Evolutionary conservation across 2,329 filamentous ascomycete species (phyloP).

Genomic region (Cladophialophora carrionii): DNA sequence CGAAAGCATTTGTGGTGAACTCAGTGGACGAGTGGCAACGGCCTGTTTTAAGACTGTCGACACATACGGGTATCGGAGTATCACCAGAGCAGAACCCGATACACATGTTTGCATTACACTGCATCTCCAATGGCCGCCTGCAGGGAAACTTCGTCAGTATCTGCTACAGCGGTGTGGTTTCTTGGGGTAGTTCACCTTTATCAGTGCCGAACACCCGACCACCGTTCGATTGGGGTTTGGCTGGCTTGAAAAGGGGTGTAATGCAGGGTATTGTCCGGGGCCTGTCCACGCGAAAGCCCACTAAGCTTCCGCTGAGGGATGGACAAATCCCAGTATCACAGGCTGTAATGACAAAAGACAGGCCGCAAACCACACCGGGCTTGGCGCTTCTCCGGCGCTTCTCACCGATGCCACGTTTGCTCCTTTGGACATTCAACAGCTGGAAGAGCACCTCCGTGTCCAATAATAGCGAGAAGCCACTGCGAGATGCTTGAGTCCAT

Average conservation of each 20-base stretch:
- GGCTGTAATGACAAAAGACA: constrained; percentile 17
- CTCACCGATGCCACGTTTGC: constrained; percentile 11
- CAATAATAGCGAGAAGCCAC: background rate
- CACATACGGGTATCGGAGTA: background rate
- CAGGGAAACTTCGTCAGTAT: constrained; percentile 2
- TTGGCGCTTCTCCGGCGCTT: constrained; percentile 9
- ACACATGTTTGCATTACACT: constrained; percentile 7
- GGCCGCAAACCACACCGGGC: constrained; percentile 14
- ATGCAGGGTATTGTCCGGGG: constrained; percentile 15
- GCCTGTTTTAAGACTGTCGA: background rate
- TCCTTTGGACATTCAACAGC: background rate
- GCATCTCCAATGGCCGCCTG: constrained; percentile 16
- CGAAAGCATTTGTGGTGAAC: constrained; percentile 1
- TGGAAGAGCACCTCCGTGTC: constrained; percentile 1
- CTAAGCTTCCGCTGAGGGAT: too few relatives aligned
- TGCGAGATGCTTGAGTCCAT: background rate
- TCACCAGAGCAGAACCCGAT: background rate
- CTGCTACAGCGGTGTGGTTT: constrained; percentile 5
- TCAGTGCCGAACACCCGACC: constrained; percentile 27
- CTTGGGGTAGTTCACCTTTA: constrained; percentile 11
- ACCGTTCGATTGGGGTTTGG: background rate
- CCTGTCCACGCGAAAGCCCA: background rate
- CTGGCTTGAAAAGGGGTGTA: background rate
- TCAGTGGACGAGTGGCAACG: background rate
- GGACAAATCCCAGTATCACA: background rate